Base-by-base conservation (phyloP, 352 stramenopile genomes). In the Globisporangium solare region DNA sequence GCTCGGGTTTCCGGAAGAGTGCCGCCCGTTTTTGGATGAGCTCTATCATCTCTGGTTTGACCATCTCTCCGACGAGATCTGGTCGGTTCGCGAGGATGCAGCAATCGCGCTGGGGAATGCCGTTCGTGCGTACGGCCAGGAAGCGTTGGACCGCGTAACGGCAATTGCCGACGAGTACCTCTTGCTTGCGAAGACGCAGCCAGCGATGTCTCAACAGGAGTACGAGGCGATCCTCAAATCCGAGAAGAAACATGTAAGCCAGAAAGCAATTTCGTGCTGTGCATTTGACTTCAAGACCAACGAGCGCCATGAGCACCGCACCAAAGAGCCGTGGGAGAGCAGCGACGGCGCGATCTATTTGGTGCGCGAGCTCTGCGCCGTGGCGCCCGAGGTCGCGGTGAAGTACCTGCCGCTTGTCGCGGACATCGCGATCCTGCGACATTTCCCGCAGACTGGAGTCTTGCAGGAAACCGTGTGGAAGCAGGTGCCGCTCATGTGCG, bases 51-150 rank as follows among this genome's bases (percentile, higher is more conserved):
- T 88, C 56, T 99, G 95, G 95, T 95, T 96, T 37, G 89, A 97
- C 51, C 95, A 99, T 66, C 70, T 99, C 45, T 97, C 94, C 42
- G 96, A 98, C 67, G 88, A 98, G 53, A 98, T 99, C 64, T 99
- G 95, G 95, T 98, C 88, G n/a, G 90, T 98, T 24, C 89, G 96
- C 40, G 94, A 98, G 69, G 92, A 98, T 70, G 94, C 94, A 0
- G 95, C 95, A 13, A 92, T 98, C 17, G 94, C 96, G 17, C 73
- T 99, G 27, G 95, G 92, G 14, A 92, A 98, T 67, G 89, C 89
- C 12, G 88, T 97, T n/a, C 82, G 81, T 35, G 95, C 95, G 1
- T 99, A 98, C 65, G 88, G 76, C 41, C 68, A 79, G 70, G 61
- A 92, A 81, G 65, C 89, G 70, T 51, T 96, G 7, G 75, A 76